phyloP scores from a whole-genome alignment of 2,329 filamentous ascomycete genomes.

The Colletotrichum cuscutae region DNA sequence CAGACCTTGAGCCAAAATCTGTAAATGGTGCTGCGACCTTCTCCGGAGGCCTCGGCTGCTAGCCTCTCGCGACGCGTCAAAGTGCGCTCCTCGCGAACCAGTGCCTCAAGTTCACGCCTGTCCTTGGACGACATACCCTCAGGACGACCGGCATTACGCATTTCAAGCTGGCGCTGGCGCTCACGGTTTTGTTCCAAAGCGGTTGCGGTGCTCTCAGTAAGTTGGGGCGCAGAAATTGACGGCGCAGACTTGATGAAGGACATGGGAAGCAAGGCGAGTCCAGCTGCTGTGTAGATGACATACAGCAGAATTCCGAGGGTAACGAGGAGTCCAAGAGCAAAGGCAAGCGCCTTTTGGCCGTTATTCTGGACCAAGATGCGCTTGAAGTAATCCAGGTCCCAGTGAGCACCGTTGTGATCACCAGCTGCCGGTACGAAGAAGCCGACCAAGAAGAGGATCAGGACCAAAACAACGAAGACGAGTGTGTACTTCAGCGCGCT shows the following conservation, averaged over 20 bases:
- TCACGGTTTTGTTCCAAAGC: constrained; percentile 90
- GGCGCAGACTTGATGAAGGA: constrained; percentile 93
- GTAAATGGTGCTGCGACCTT: constrained; percentile 79
- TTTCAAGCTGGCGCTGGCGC: constrained; percentile 89
- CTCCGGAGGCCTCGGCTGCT: constrained; percentile 82
- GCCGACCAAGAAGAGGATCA: constrained; percentile 88
- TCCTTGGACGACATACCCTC: constrained; percentile 86
- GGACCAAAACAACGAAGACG: constrained; percentile 81
- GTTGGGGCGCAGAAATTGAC: constrained; percentile 82
- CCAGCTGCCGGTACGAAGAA: constrained; percentile 91
- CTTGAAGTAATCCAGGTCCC: constrained; percentile 93
- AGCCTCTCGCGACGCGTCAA: constrained; percentile 89
- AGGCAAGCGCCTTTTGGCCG: constrained; percentile 91
- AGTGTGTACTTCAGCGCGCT: constrained; percentile 92
- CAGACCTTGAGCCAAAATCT: constrained; percentile 82
- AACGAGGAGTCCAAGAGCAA: constrained; percentile 88
- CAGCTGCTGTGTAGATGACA: constrained; percentile 87
- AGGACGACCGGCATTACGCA: constrained; percentile 80
- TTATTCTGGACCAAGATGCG: constrained; percentile 85
- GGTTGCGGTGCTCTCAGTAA: constrained; percentile 80
- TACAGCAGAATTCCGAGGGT: constrained; percentile 89
- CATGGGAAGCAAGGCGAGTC: constrained; percentile 88
- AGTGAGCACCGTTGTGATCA: constrained; percentile 70
- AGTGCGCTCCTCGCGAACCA: constrained; percentile 91
- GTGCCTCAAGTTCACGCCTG: constrained; percentile 84